Percentiles rank a stretch among this genome's conserved stretches.
phyloP scores from a whole-genome alignment of 805 yeast species.

The Candida ipomoeae region DNA sequence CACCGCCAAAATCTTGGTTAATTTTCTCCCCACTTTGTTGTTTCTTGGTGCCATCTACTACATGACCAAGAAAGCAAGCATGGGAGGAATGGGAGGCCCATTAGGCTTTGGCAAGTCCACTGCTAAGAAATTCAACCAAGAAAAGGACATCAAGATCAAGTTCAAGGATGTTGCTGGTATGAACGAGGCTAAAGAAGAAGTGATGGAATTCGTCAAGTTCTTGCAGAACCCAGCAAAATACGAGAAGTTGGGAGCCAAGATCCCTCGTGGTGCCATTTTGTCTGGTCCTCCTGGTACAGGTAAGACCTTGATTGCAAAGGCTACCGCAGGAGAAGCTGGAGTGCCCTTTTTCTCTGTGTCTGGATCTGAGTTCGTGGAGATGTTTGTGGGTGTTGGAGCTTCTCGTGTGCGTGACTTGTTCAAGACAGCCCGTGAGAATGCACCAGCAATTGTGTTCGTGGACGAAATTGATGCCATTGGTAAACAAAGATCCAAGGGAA shows the following conservation, averaged over 20 bases:
- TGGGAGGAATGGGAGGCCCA: conserved; percentile 51
- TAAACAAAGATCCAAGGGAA: conserved; percentile 70
- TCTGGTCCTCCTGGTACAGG: conserved; percentile 98
- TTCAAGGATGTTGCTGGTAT: conserved; percentile 93
- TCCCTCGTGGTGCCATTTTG: conserved; percentile 91
- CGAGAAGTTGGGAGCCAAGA: conserved; percentile 86
- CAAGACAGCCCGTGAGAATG: conserved; percentile 82
- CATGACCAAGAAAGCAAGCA: conserved; percentile 64
- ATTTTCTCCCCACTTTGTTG: conserved; percentile 83
- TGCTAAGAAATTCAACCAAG: conserved; percentile 79
- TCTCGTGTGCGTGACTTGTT: conserved; percentile 90
- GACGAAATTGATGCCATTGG: conserved; percentile 98
- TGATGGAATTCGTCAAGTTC: conserved; percentile 91
- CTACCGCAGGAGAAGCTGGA: conserved; percentile 96
- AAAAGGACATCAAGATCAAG: conserved; percentile 73
- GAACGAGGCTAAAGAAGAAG: conserved; percentile 91
- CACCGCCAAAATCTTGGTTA: conserved; percentile 56
- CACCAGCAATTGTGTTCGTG: conserved; percentile 86
- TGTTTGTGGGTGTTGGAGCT: conserved; percentile 97
- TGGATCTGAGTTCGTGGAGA: conserved; percentile 94
- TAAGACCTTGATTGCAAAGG: conserved; percentile 87
- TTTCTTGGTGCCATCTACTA: conserved; percentile 87
- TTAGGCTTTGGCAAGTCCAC: conserved; percentile 75
- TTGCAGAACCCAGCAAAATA: conserved; percentile 80
- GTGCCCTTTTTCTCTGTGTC: conserved; percentile 90